A percentile compares a stretch with the other conserved stretches of the same genome.
Evolutionary conservation across 179 eudicot species (phyloP).

Genomic region (Beta macrorhiza): DNA sequence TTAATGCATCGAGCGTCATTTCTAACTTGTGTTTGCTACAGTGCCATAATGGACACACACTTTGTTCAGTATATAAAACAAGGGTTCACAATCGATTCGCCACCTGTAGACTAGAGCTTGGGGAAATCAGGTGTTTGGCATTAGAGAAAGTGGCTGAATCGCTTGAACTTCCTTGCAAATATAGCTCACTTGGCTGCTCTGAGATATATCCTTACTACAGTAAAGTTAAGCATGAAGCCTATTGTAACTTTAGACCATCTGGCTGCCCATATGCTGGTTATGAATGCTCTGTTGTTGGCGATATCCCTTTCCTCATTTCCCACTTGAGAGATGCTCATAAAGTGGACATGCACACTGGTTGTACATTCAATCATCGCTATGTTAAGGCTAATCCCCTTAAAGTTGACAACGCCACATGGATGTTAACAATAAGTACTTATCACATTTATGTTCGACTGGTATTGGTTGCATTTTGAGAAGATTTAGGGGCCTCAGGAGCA

Average conservation of each 20-base stretch:
- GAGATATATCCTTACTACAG: constrained; percentile 44
- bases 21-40: no score
- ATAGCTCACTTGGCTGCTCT: constrained; percentile 30
- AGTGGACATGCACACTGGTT: constrained; percentile 51
- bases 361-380: constrained; percentile 51
- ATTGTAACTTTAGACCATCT: constrained; percentile 41
- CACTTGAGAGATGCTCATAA: constrained; percentile 47
- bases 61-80: no score
- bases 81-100: no score
- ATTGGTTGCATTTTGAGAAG: neutral
- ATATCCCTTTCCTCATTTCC: constrained; percentile 41
- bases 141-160: constrained; percentile 51
- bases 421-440: constrained; percentile 38
- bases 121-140: constrained; percentile 45
- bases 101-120: no score
- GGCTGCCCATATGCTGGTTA: constrained; percentile 53
- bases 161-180: constrained; percentile 54
- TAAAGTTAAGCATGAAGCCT: constrained; percentile 46
- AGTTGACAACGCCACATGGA: constrained; percentile 51
- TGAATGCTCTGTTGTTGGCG: constrained; percentile 47
- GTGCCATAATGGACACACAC: no score
- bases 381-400: constrained; percentile 45
- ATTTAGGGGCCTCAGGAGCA: no score
- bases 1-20: no score
- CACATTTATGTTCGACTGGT: neutral